phyloP scores from a whole-genome alignment of 441 rosid genomes.

The Capsella rubella region DNA sequence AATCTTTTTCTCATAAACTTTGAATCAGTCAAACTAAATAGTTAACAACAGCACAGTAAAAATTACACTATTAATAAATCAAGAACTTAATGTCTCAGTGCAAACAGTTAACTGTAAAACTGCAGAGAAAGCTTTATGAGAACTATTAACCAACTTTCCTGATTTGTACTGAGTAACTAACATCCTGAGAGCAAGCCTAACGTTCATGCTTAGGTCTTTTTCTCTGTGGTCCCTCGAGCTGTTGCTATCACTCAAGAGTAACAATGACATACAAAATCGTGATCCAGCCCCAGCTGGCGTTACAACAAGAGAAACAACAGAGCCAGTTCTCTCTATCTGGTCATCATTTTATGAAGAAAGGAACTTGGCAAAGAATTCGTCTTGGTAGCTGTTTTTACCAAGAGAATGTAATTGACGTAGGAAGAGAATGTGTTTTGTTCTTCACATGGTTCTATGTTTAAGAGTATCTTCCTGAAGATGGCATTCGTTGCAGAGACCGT shows the following conservation, averaged over 20 bases:
- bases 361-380: slow-evolving; percentile 23
- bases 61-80: slow-evolving; percentile 24
- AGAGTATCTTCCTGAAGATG: slow-evolving; percentile 81
- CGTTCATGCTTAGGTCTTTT: slow-evolving; percentile 23
- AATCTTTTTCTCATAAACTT: slow-evolving; percentile 7
- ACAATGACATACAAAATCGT: slow-evolving; percentile 27
- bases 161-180: slow-evolving; percentile 15
- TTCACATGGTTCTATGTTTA: slow-evolving; percentile 9
- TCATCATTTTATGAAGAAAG: slow-evolving; percentile 1
- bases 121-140: not conserved
- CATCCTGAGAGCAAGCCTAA: slow-evolving; percentile 32
- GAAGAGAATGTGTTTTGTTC: not conserved
- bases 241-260: slow-evolving; percentile 29
- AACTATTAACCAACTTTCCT: slow-evolving; percentile 14
- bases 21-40: slow-evolving; percentile 5
- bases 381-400: slow-evolving; percentile 26
- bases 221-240: slow-evolving; percentile 28
- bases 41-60: not conserved
- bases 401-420: slow-evolving; percentile 9
- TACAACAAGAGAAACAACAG: slow-evolving; percentile 14
- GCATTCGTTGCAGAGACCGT: slow-evolving; percentile 68
- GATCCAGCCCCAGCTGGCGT: slow-evolving; percentile 23
- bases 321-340: slow-evolving; percentile 14
- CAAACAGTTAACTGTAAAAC: slow-evolving; percentile 28
- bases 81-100: not conserved